Evolutionary conservation across 2,329 filamentous ascomycete species (phyloP), one percentile per base, ranked within the genome.

Genomic region (Curvularia hawaiiensis): DNA sequence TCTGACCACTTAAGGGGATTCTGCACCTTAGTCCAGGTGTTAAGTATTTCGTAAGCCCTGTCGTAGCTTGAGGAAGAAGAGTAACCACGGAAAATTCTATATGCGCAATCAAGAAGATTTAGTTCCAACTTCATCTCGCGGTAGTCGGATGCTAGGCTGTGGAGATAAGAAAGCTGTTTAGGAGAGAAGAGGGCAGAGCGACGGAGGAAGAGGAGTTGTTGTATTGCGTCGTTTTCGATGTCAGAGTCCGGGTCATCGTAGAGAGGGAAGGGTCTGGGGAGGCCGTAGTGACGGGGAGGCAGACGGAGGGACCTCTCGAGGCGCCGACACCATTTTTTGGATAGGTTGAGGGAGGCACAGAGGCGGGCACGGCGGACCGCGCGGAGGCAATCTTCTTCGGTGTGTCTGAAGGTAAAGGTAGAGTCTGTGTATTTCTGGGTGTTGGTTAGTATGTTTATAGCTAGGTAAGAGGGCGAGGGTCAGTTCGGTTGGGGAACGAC

Each of bases 321-420:
- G 26, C 56, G 59, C 4, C 62, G 58, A 35, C 71, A 64, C 3
- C 51, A 41, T 8, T 54, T 58, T 3, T 60, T 30, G 4, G 59
- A 22, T 0, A 46, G 50, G n/a, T 70, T 50, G 1, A 73, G 66
- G 0, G 56, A 40, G 4, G 60, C 40, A 9, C 60, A 60, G 7
- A 73, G 48, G 1, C 64, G 63, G 14, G 62, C 54, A n/a, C 72
- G 70, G n/a, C 72, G 68, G 1, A 69, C 41, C 3, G 59, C 48
- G 20, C 71, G 66, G 2, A 75, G 53, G 50, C 70, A 71, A 50
- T 75, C 71, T 60, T 75, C 71, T 60, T 72, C 71, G 12, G 51
- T 18, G 43, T 62, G 62, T 31, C 52, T 61, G 50, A 65, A 74
- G 1, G 71, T 71, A 35, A 65, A 71, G 0, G 1, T 10, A 0